These are phyloP conservation scores for Mangifera indica DNA, from an alignment of 345 rosid species.

Conservation along the genomic window DNA sequence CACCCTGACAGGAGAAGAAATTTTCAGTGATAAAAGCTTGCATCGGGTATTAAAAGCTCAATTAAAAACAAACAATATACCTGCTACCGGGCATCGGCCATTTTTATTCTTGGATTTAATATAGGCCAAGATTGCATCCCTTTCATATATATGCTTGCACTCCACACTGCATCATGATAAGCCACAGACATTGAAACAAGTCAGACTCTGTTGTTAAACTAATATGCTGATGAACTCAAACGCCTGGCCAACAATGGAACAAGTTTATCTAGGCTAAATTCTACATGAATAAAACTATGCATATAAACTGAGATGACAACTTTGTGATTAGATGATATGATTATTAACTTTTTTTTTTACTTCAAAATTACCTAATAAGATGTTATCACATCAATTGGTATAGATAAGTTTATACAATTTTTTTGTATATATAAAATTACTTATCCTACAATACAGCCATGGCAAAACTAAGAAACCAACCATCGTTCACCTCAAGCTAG, in stretches of 20 bases:
- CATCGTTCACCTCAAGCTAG: background rate
- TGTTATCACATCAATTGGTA: too few relatives aligned
- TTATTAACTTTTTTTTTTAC: too few relatives aligned
- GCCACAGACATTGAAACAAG: background rate
- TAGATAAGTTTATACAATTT: too few relatives aligned
- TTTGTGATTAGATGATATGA: too few relatives aligned
- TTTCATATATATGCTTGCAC: slow-evolving; percentile 87
- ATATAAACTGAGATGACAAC: too few relatives aligned
- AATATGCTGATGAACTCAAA: too few relatives aligned
- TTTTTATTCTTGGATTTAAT: slow-evolving; percentile 35
- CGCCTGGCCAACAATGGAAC: background rate
- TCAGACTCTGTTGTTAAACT: background rate
- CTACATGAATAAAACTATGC: too few relatives aligned
- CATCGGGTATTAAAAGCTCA: background rate
- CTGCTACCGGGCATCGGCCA: slow-evolving; percentile 68
- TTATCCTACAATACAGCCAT: too few relatives aligned
- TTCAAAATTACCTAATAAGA: too few relatives aligned
- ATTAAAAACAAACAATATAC: slow-evolving; percentile 32
- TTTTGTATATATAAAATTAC: too few relatives aligned
- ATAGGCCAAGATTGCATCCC: slow-evolving; percentile 47
- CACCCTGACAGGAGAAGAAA: slow-evolving; percentile 48
- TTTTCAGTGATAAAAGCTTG: background rate
- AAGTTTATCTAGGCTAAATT: background rate
- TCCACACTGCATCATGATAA: slow-evolving; percentile 46
- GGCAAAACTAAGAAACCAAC: too few relatives aligned